Percentiles rank a stretch among this genome's conserved stretches.
phyloP scores from a whole-genome alignment of 2,329 filamentous ascomycete species.

The Fusarium mangiferae region DNA sequence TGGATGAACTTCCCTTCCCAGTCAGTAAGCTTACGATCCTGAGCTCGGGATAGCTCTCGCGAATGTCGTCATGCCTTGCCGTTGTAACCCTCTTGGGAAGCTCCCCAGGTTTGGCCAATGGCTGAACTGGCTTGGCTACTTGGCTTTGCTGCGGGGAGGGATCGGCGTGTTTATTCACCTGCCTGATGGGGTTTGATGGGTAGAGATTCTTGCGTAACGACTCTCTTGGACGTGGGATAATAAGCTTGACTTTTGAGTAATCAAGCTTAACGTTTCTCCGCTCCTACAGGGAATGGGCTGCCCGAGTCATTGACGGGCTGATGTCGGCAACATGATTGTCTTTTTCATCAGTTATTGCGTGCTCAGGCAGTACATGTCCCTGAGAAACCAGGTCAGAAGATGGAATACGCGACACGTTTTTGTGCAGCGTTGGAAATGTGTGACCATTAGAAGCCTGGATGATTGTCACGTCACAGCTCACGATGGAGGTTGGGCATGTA shows the following conservation, averaged over 20 bases:
- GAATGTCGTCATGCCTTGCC: constrained; percentile 36
- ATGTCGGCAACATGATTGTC: background rate
- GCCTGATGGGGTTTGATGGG: constrained; percentile 23
- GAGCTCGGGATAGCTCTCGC: constrained; percentile 20
- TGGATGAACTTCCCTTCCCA: constrained; percentile 22
- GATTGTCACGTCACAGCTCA: background rate
- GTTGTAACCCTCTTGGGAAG: constrained; percentile 34
- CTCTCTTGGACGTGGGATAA: constrained; percentile 2
- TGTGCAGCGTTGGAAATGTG: background rate
- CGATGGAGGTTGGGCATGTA: background rate
- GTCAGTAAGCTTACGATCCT: constrained; percentile 31
- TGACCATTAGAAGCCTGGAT: background rate
- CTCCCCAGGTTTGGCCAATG: background rate
- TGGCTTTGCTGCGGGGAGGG: constrained; percentile 26
- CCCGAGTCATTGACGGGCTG: background rate
- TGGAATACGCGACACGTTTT: background rate
- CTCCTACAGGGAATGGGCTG: background rate
- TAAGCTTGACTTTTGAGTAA: constrained; percentile 8
- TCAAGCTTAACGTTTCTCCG: constrained; percentile 15
- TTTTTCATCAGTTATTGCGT: background rate
- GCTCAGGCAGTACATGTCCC: background rate
- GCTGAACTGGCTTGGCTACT: constrained; percentile 14
- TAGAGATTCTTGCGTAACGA: constrained; percentile 23
- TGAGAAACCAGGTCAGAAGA: background rate
- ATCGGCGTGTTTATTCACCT: constrained; percentile 18